Percentiles rank a stretch among this genome's conserved stretches.
These are phyloP conservation scores for Sarcomyxa edulis DNA, from an alignment of 768 basidiomycete genomes.

Conservation along the genomic window DNA sequence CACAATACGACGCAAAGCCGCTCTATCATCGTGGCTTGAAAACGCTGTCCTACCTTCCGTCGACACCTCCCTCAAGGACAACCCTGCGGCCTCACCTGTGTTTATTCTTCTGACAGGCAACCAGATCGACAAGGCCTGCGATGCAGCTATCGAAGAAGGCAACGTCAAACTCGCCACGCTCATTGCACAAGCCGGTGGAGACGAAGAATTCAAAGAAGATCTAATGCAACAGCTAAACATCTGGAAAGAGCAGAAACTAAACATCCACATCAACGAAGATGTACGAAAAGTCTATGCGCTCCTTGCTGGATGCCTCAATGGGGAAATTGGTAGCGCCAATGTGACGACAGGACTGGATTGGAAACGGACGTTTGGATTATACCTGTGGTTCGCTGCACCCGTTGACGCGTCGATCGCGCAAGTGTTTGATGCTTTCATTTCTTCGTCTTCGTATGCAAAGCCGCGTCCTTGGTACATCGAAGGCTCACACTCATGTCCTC, in stretches of 20 bases:
- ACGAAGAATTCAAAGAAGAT: constrained; percentile 68
- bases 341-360: constrained; percentile 80
- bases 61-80: constrained; percentile 62
- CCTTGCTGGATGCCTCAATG: constrained; percentile 65
- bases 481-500: constrained; percentile 10
- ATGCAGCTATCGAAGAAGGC: constrained; percentile 65
- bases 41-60: constrained; percentile 63
- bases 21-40: constrained; percentile 83
- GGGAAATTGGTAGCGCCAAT: constrained; percentile 52
- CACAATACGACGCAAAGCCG: constrained; percentile 68
- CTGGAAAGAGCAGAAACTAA: constrained; percentile 77
- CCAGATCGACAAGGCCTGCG: constrained; percentile 80
- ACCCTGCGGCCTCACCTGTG: constrained; percentile 44
- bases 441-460: constrained; percentile 36
- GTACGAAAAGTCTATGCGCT: constrained; percentile 81
- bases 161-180: constrained; percentile 86
- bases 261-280: constrained; percentile 58
- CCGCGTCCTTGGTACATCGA: constrained; percentile 60
- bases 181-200: constrained; percentile 81
- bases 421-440: constrained; percentile 57
- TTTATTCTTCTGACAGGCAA: constrained; percentile 84
- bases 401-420: constrained; percentile 67
- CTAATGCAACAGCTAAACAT: constrained; percentile 69
- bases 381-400: constrained; percentile 81
- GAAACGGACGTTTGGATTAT: constrained; percentile 89